Evolutionary conservation across 2,329 filamentous ascomycete species (phyloP).

Genomic region (Stagonosporopsis cucurbitacearum): DNA sequence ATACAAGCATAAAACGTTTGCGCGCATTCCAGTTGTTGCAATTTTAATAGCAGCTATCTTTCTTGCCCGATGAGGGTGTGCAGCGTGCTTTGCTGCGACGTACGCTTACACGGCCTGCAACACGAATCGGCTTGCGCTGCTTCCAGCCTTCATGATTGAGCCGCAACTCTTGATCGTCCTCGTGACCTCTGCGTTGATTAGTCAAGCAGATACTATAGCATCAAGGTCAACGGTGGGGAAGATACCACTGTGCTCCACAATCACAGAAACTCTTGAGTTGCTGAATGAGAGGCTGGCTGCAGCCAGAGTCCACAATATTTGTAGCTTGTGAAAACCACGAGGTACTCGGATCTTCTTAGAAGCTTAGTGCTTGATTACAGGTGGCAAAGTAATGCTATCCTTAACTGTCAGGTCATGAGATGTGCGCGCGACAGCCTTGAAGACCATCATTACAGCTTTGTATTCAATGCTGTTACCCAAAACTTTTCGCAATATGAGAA

Average conservation of each 20-base stretch:
- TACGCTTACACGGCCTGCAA: slow-evolving; percentile 42
- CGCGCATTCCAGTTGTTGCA: slow-evolving; percentile 54
- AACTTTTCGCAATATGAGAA: no score
- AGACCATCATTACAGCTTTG: no score
- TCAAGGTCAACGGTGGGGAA: slow-evolving; percentile 22
- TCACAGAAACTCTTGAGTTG: no score
- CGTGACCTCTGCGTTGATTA: slow-evolving; percentile 13
- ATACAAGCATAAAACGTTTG: slow-evolving; percentile 57
- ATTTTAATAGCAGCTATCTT: slow-evolving; percentile 57
- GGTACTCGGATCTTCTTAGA: no score
- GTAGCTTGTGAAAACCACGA: no score
- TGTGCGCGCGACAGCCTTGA: no score
- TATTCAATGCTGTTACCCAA: no score
- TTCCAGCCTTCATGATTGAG: slow-evolving; percentile 26
- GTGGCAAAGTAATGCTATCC: no score
- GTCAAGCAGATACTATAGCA: slow-evolving; percentile 11
- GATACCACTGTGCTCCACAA: slow-evolving; percentile 24
- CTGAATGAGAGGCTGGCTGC: no score
- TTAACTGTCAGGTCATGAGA: no score
- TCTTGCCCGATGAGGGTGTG: slow-evolving; percentile 56
- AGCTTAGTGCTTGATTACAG: no score
- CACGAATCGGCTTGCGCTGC: slow-evolving; percentile 18
- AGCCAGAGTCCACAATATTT: no score
- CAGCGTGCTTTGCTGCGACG: slow-evolving; percentile 55
- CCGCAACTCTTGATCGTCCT: slow-evolving; percentile 26